Conservation (phyloP, 2,329 filamentous ascomycete genomes). For the Curvularia lunata region DNA sequence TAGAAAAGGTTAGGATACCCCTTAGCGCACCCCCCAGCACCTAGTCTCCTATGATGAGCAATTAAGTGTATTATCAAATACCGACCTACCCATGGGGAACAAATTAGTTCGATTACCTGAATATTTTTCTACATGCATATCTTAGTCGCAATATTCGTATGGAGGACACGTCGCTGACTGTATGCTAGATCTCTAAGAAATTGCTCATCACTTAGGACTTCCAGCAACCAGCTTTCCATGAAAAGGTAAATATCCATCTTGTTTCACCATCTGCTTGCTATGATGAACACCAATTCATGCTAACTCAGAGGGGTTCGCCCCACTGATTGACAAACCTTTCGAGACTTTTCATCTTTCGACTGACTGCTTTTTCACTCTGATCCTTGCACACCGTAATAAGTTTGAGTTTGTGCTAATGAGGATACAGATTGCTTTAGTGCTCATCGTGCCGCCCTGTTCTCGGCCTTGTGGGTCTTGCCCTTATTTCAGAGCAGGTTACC, state of each 20-base stretch:
- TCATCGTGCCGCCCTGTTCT: not conserved
- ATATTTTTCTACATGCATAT: constrained; percentile 18
- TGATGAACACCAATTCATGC: constrained; percentile 50
- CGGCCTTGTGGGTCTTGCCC: not conserved
- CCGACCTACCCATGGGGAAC: constrained; percentile 47
- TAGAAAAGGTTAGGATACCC: constrained; percentile 25
- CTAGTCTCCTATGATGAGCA: constrained; percentile 44
- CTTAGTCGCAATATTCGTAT: constrained; percentile 3
- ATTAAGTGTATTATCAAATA: constrained; percentile 50
- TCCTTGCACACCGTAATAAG: not conserved
- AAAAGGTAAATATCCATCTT: constrained; percentile 21
- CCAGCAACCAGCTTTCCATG: not conserved
- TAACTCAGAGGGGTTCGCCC: constrained; percentile 45
- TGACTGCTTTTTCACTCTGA: constrained; percentile 30
- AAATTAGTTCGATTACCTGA: constrained; percentile 52
- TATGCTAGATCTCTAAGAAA: constrained; percentile 9
- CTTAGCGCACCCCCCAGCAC: constrained; percentile 5
- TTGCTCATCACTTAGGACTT: not conserved
- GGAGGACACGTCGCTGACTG: constrained; percentile 20
- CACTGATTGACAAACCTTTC: constrained; percentile 46
- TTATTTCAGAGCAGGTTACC: not conserved
- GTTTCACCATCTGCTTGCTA: constrained; percentile 20
- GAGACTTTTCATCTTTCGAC: constrained; percentile 51
- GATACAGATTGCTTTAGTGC: not conserved
- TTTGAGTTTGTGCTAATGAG: constrained; percentile 14